Conservation (phyloP, 2,329 filamentous ascomycete species). For the Onygenales sp. region DNA sequence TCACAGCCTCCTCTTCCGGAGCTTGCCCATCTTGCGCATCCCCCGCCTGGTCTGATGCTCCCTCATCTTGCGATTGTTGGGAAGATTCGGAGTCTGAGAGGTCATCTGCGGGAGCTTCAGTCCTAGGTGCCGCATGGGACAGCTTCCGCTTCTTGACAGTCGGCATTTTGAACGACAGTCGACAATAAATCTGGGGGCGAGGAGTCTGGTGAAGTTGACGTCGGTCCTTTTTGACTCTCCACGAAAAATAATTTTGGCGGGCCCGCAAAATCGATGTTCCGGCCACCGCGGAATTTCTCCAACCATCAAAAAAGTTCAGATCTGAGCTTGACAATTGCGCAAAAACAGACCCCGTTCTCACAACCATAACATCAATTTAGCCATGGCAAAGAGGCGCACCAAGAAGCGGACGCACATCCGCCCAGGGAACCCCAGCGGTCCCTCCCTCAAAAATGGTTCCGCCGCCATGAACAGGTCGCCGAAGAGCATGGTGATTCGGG, state of each 20-base stretch:
- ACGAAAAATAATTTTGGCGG: conserved; percentile 23
- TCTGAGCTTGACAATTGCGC: neutral
- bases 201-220: neutral
- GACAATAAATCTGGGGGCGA: neutral
- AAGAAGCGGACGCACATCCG: conserved; percentile 85
- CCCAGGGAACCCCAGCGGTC: conserved; percentile 48
- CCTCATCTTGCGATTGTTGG: conserved; percentile 1
- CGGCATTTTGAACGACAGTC: conserved; percentile 21
- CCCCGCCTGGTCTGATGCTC: conserved; percentile 4
- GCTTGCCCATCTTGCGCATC: conserved; percentile 7
- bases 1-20: neutral
- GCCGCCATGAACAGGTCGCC: conserved; percentile 52
- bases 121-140: conserved; percentile 15
- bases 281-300: conserved; percentile 8
- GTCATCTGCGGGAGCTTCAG: conserved; percentile 13
- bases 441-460: conserved; percentile 51
- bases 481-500: conserved; percentile 97
- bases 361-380: conserved; percentile 1
- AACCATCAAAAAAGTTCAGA: conserved; percentile 7
- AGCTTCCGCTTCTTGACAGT: conserved; percentile 33
- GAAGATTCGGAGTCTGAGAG: conserved; percentile 13
- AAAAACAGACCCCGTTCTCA: neutral
- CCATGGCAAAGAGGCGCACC: conserved; percentile 68
- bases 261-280: conserved; percentile 29
- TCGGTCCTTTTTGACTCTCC: neutral